phyloP scores from a whole-genome alignment of 2,329 filamentous ascomycete genomes.

The Xylariaceae sp. region DNA sequence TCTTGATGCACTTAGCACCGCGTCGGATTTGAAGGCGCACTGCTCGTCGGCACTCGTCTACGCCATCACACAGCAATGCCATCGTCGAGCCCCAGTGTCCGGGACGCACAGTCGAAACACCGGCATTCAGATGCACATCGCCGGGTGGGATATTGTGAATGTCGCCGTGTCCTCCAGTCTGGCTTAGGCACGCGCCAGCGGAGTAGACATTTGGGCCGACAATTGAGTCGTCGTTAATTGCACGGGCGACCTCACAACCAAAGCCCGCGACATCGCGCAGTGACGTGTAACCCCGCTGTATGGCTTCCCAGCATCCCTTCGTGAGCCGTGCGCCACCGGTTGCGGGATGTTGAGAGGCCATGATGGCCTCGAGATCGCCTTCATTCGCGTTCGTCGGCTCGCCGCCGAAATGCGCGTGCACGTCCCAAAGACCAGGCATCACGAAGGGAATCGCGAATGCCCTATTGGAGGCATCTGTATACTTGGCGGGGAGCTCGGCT shows the following conservation, averaged over 20 bases:
- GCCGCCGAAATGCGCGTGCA: conserved; percentile 33
- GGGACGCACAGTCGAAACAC: conserved; percentile 29
- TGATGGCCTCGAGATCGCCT: conserved; percentile 14
- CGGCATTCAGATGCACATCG: conserved; percentile 34
- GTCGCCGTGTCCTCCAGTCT: conserved; percentile 37
- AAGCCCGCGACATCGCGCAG: conserved; percentile 34
- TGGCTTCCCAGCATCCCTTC: conserved; percentile 35
- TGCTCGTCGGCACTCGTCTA: conserved; percentile 39
- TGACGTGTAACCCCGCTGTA: conserved; percentile 39
- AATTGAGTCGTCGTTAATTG: conserved; percentile 33
- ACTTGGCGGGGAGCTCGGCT: conserved; percentile 28
- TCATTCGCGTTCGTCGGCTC: conserved; percentile 16
- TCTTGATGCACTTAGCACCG: conserved; percentile 40
- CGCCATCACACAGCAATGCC: conserved; percentile 36
- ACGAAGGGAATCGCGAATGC: conserved; percentile 28
- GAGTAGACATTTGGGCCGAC: conserved; percentile 35
- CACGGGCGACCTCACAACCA: conserved; percentile 33
- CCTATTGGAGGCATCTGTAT: conserved; percentile 28
- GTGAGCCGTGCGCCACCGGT: conserved; percentile 32
- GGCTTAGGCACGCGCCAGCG: conserved; percentile 33
- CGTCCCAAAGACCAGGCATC: conserved; percentile 38
- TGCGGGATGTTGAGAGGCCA: conserved; percentile 32
- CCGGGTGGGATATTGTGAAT: conserved; percentile 34
- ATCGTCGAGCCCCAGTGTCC: conserved; percentile 32
- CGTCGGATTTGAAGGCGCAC: conserved; percentile 41